Conservation (phyloP, 2,329 filamentous ascomycete species). For the Hawksworthiomyces lignivorus region DNA sequence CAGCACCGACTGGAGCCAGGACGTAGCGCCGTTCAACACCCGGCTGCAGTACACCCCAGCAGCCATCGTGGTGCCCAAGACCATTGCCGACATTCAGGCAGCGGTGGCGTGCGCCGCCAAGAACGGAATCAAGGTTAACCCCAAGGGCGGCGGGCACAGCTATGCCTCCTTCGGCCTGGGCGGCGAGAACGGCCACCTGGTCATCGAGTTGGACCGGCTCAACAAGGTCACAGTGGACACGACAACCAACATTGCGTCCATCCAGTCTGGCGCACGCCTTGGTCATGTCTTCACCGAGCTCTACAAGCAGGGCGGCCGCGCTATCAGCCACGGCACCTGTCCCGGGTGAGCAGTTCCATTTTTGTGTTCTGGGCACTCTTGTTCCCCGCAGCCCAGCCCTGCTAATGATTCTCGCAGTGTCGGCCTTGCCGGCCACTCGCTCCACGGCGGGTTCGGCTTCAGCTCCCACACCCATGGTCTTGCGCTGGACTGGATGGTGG, state of each 20-base stretch:
- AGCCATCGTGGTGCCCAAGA: conserved; percentile 36
- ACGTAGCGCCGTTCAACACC: conserved; percentile 22
- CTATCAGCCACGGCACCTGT: conserved; percentile 44
- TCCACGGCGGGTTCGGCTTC: conserved; percentile 33
- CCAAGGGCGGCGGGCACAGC: conserved; percentile 43
- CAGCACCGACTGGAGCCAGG: conserved; percentile 18
- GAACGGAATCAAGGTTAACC: conserved; percentile 36
- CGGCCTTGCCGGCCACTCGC: conserved; percentile 30
- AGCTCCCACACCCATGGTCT: conserved; percentile 29
- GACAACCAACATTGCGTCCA: conserved; percentile 30
- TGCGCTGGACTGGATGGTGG: conserved; percentile 28
- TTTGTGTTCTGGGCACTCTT: no score
- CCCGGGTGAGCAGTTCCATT: conserved; percentile 29
- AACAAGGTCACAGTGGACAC: conserved; percentile 34
- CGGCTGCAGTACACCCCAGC: conserved; percentile 24
- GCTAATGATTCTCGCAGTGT: conserved; percentile 21
- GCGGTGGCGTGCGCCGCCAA: conserved; percentile 37
- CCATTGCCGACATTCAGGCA: conserved; percentile 34
- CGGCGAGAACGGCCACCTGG: conserved; percentile 39
- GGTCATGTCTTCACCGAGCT: conserved; percentile 37
- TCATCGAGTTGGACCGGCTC: conserved; percentile 39
- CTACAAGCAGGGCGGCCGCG: conserved; percentile 29
- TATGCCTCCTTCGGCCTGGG: conserved; percentile 42
- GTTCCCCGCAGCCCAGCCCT: not conserved
- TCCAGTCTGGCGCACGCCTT: conserved; percentile 42